Evolutionary conservation across 257 asterid species (phyloP).

Genomic region (Forsythia suspensa): DNA sequence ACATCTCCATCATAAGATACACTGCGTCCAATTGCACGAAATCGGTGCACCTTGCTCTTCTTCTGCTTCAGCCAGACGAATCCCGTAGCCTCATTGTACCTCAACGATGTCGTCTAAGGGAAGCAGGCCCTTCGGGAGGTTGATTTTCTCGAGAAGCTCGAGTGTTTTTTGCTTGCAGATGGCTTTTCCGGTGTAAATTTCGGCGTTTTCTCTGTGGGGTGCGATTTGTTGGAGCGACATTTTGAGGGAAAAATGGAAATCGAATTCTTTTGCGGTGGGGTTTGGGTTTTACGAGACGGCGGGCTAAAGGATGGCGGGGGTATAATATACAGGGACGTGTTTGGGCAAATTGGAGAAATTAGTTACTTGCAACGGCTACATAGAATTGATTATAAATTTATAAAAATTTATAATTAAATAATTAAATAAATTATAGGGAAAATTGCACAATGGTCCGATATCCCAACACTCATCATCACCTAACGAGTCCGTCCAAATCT

Average conservation of each 20-base stretch:
- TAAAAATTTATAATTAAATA: too few species aligned
- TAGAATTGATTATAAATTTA: too few species aligned
- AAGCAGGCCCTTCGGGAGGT: slow-evolving; percentile 40
- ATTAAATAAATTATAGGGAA: too few species aligned
- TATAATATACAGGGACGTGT: too few species aligned
- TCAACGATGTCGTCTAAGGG: slow-evolving; percentile 40
- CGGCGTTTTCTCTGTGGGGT: slow-evolving; percentile 41
- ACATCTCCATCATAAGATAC: slow-evolving; percentile 40
- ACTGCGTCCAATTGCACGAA: slow-evolving; percentile 38
- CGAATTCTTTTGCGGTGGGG: background rate
- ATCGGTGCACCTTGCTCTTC: slow-evolving; percentile 29
- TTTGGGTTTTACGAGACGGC: background rate
- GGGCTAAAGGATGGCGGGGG: background rate
- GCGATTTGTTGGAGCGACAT: slow-evolving; percentile 31
- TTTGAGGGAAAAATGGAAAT: background rate
- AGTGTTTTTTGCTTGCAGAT: slow-evolving; percentile 36
- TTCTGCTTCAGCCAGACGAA: slow-evolving; percentile 52
- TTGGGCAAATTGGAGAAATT: too few species aligned
- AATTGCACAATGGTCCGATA: too few species aligned
- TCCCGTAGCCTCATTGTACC: slow-evolving; percentile 34
- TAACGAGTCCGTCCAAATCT: too few species aligned
- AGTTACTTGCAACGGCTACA: too few species aligned
- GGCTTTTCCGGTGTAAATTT: slow-evolving; percentile 33
- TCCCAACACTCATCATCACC: too few species aligned
- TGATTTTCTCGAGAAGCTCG: slow-evolving; percentile 34